Evolutionary conservation across 768 basidiomycete genomes (phyloP).

Genomic region (Lactifluus pinguis): DNA sequence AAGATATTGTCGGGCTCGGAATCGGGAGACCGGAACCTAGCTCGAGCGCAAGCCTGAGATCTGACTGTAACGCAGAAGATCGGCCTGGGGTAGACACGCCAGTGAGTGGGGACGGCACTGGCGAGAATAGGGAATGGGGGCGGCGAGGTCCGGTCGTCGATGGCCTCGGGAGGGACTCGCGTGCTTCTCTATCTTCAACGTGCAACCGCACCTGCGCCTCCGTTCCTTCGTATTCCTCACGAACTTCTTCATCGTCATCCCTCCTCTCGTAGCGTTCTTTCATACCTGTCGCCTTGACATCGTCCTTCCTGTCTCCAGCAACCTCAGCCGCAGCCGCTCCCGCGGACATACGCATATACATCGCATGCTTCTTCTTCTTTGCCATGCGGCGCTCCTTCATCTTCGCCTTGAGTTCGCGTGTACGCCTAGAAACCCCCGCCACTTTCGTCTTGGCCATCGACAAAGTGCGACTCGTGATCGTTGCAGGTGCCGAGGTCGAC

Average conservation of each 20-base stretch:
- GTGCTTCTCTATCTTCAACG: neutral
- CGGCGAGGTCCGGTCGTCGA: neutral
- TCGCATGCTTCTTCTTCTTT: neutral
- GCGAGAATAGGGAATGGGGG: neutral
- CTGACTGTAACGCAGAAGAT: neutral
- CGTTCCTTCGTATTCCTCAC: neutral
- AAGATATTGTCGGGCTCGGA: constrained; percentile 4
- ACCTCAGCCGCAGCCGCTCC: no score
- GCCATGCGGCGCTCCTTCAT: neutral
- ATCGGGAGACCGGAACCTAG: neutral
- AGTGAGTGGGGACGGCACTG: neutral
- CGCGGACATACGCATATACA: neutral
- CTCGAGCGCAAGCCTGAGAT: neutral
- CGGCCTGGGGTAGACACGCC: neutral
- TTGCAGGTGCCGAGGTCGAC: neutral
- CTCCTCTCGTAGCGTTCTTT: neutral
- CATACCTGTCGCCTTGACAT: neutral
- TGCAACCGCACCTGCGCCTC: neutral
- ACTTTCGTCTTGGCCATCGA: neutral
- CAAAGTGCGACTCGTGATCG: neutral
- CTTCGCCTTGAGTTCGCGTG: neutral
- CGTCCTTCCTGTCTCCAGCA: neutral
- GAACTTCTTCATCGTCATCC: neutral
- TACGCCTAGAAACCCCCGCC: neutral
- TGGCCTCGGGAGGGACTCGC: neutral